phyloP scores from a whole-genome alignment of 192 early-diverging fungal species.

The Mortierella antarctica region DNA sequence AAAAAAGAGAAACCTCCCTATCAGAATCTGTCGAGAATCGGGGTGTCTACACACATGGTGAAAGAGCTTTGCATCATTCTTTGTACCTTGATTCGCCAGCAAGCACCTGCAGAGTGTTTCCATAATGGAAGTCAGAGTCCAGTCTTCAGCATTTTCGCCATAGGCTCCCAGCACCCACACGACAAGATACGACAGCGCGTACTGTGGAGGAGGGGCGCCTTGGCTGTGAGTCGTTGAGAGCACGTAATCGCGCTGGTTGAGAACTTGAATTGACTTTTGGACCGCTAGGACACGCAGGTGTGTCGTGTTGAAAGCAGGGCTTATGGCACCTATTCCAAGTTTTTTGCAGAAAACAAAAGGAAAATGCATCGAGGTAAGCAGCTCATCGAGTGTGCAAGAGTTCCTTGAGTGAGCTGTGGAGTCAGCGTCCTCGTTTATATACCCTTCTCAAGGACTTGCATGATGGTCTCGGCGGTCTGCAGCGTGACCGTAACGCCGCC shows the following conservation, averaged over 20 bases:
- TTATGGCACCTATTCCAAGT: constrained; percentile 15
- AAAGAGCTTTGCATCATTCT: background rate
- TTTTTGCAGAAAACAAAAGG: background rate
- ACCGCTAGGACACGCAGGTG: constrained; percentile 27
- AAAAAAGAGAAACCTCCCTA: constrained; percentile 1
- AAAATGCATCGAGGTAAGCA: background rate
- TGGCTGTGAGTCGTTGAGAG: background rate
- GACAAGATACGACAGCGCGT: constrained; percentile 18
- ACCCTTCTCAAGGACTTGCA: constrained; percentile 35
- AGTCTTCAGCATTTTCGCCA: constrained; percentile 16
- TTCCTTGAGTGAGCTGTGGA: background rate
- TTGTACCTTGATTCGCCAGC: constrained; percentile 31
- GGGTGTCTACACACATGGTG: background rate
- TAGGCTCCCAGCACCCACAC: constrained; percentile 42
- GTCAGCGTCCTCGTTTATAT: constrained; percentile 1
- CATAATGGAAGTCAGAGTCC: constrained; percentile 2
- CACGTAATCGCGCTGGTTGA: constrained; percentile 7
- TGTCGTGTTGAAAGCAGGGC: constrained; percentile 21
- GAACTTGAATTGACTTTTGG: constrained; percentile 17
- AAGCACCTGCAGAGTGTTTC: constrained; percentile 27
- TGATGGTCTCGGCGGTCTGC: constrained; percentile 29
- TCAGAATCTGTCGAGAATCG: background rate
- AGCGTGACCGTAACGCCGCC: constrained; percentile 16
- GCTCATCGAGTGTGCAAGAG: background rate
- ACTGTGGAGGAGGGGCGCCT: background rate